These are phyloP conservation scores for Colletotrichum destructivum DNA, from an alignment of 2,329 filamentous ascomycete species.

Conservation along the genomic window DNA sequence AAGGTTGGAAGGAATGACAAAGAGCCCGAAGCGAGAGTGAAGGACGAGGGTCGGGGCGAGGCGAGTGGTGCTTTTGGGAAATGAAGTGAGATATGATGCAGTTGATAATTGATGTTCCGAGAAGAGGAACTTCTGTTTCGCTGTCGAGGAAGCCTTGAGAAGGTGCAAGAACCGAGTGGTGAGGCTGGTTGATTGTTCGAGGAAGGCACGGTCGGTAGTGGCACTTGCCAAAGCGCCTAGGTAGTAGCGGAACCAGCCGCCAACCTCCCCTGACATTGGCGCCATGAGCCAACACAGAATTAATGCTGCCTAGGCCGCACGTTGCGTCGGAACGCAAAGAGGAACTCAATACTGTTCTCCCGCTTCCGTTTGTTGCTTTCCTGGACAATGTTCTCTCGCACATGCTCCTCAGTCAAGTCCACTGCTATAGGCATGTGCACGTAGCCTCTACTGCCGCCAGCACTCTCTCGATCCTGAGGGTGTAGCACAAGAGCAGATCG, in stretches of 20 bases:
- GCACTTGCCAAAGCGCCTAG: constrained; percentile 16
- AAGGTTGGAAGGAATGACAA: neutral
- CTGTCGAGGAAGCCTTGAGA: neutral
- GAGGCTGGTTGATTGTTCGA: neutral
- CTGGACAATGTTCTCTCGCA: neutral
- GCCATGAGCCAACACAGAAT: neutral
- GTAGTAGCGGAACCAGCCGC: constrained; percentile 21
- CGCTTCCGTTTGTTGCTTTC: constrained; percentile 26
- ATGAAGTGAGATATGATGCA: neutral
- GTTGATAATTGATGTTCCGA: neutral
- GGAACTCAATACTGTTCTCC: constrained; percentile 24
- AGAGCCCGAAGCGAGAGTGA: neutral
- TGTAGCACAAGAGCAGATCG: neutral
- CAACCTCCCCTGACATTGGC: neutral
- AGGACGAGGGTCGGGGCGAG: neutral
- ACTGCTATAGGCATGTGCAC: neutral
- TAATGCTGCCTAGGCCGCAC: constrained; percentile 8
- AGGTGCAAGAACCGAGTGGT: neutral
- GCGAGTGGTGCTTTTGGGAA: neutral
- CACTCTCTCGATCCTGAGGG: neutral
- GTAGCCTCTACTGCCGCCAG: neutral
- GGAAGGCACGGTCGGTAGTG: constrained; percentile 17
- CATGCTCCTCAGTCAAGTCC: neutral
- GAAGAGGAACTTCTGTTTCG: neutral
- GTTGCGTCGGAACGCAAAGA: constrained; percentile 26